Evolutionary conservation across 371 early-diverging fungal species (phyloP), one percentile per base, ranked within the genome.

Genomic region (Actinomortierella wolfii): DNA sequence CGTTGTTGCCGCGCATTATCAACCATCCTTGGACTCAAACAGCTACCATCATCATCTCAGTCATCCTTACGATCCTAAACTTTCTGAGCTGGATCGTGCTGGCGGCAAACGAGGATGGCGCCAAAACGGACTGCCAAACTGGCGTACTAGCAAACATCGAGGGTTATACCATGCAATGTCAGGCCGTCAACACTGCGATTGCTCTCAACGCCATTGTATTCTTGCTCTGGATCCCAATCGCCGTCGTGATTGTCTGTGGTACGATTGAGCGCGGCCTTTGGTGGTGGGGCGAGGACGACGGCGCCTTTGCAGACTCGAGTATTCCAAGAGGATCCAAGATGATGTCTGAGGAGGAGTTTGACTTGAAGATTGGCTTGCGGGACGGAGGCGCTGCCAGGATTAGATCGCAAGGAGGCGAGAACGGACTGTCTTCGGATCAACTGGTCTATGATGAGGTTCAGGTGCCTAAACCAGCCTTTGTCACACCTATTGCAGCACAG

Each of bases 231-330:
- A 60, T 70, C 47, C 71, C 71, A 11, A 70, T 70, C 54, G 53
- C 71, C 18, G 46, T 70, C 8, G 71, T 70, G 41, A 70, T 70
- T 58, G 65, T 70, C 57, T 70, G 71, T 44, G 71, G 71, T 7
- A 70, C 71, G 6, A 48, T 70, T 41, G 71, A 70, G 14, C 71
- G 71, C 54, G 71, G 71, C 18, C 34, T 70, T 46, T 70, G 71
- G 71, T 70, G 71, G 71, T 70, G 71, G 71, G 71, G 71, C 7
- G 71, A 70, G 42, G 71, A 70, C 24, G 71, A 70, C 13, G 68
- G 68, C 34, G 60, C 65, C 55, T 64, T 61, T 3, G 61, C 64
- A 11, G 55, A 39, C 1, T 57, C 60, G 23, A 29, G 57, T 29
- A 57, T 57, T 23, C 55, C 58, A n/a, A 54, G 58, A 28, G 71